phyloP scores from a whole-genome alignment of 805 yeast species.

The Crinitomyces ghanaensis region DNA sequence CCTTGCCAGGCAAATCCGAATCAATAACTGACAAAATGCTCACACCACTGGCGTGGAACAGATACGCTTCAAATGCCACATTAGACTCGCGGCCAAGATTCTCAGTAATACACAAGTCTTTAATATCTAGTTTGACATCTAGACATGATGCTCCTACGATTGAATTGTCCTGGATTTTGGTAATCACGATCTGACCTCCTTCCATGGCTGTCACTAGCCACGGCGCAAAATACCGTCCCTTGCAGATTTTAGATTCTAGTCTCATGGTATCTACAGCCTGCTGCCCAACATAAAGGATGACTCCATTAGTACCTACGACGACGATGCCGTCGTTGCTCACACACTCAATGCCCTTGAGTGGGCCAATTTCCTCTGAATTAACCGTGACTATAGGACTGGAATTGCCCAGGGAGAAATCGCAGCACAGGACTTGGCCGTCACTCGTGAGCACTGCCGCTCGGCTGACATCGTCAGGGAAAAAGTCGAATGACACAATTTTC shows the following conservation, averaged over 20 bases:
- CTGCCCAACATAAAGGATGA: neutral
- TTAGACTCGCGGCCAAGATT: conserved; percentile 7
- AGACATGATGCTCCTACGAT: no score
- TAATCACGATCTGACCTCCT: neutral
- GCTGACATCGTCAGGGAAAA: no score
- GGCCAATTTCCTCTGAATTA: no score
- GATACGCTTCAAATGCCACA: conserved; percentile 12
- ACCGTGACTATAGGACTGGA: no score
- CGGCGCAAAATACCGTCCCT: neutral
- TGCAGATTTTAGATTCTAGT: neutral
- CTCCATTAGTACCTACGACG: no score
- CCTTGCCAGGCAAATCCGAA: neutral
- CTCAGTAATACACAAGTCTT: conserved; percentile 8
- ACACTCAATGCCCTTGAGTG: no score
- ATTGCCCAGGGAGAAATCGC: no score
- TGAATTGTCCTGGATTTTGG: no score
- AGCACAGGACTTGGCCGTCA: no score
- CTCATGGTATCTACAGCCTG: neutral
- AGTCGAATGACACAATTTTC: no score
- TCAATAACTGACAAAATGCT: conserved; percentile 11
- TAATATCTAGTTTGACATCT: conserved; percentile 4
- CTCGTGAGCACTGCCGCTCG: no score
- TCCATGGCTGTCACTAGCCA: neutral
- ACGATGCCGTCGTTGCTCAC: no score
- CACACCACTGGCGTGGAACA: conserved; percentile 14